Percentiles rank a stretch among this genome's conserved stretches.
These are phyloP conservation scores for Porphyrellus cyaneotinctus DNA, from an alignment of 768 basidiomycete genomes.

Conservation along the genomic window DNA sequence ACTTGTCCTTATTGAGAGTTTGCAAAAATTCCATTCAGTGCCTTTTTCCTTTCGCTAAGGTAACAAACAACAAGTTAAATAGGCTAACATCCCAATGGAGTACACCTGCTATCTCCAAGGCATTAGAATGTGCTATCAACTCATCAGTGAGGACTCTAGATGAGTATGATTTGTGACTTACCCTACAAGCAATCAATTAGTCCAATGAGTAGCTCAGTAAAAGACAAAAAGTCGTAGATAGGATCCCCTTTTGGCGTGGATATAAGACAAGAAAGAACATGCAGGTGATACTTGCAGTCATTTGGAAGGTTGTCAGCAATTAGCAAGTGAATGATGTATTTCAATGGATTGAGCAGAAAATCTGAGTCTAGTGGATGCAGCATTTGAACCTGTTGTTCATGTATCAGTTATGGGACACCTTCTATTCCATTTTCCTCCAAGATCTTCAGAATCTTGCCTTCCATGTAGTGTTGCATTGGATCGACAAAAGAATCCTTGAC, in stretches of 20 bases:
- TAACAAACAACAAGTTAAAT: neutral
- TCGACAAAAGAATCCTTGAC: too few species aligned
- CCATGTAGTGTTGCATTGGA: neutral
- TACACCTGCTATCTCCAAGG: neutral
- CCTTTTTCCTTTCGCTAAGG: neutral
- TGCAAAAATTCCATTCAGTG: too few species aligned
- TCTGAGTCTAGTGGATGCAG: neutral
- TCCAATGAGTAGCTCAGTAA: neutral
- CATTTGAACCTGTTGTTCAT: too few species aligned
- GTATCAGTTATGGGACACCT: neutral
- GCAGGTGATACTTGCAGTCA: neutral
- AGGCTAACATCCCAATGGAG: neutral
- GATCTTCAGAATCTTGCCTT: neutral
- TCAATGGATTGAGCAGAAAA: too few species aligned
- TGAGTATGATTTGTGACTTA: neutral
- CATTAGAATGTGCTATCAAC: neutral
- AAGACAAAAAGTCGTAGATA: neutral
- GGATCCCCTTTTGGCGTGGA: neutral
- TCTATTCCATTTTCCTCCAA: neutral
- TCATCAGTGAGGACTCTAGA: too few species aligned
- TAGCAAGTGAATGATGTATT: neutral
- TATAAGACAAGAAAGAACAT: neutral
- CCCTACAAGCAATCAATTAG: neutral
- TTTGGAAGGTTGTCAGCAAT: neutral
- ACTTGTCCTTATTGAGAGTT: too few species aligned